Evolutionary conservation across 768 basidiomycete species (phyloP), one percentile per base, ranked within the genome.

Genomic region (Podaxis pistillaris): DNA sequence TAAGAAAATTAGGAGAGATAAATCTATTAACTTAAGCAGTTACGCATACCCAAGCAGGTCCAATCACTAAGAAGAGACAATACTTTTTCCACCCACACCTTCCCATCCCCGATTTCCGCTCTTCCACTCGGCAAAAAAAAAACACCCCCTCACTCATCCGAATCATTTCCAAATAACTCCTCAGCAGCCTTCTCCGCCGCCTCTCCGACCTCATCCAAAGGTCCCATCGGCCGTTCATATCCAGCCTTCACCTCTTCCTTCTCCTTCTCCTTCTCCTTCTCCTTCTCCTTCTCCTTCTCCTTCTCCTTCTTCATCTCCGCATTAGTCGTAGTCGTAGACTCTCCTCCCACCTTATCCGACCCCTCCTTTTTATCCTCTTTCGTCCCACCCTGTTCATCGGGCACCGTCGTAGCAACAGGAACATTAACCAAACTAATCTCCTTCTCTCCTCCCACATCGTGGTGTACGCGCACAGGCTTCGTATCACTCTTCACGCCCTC

Each of bases 141-240:
- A 41, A 41, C 17, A 41, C 17, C n/a, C 17, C 12, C 40, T 56
- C 53, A 60, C 41, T 59, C 58, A 52, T 59, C 58, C 33, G n/a
- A 13, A 60, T 26, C 56, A 40, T 46, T 40, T n/a, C 56, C 58
- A 59, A 54, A 63, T 4, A 58, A 36, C 38, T 54, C 56, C 22
- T 79, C 71, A 0, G 83, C 85, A 17, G 75, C 83, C 67, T 83
- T 81, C 51, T 81, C 75, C 1, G 83, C 84, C 58, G 82, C 75
- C 37, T 75, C 78, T 57, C 85, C 82, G 44, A 73, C 82, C 54
- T 84, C 84, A 38, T 72, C 78, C 36, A 82, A 47, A 5, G 83
- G 84, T 4, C 82, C 82, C 52, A 59, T 52, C 13, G 51, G 47
- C 26, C 62, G 60, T 6, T 59, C 63, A 47, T 59, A 33, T 33